Base-by-base conservation (phyloP, 1,284 basidiomycete species). In the Microbotryum lychnidis-dioicae region DNA sequence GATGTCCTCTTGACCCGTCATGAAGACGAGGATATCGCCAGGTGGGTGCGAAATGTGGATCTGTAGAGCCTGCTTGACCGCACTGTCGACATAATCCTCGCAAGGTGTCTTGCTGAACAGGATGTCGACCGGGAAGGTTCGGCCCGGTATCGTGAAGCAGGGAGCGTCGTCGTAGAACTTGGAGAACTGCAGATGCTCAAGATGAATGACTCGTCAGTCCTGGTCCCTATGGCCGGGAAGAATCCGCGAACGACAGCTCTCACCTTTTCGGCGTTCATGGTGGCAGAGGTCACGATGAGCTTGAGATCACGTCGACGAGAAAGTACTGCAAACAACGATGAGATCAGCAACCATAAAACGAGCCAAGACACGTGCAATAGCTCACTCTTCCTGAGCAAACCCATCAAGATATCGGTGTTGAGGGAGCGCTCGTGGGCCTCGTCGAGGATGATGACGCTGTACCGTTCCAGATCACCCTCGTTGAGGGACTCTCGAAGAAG, bases 1-100 rank as follows among this genome's bases (percentile, higher is more conserved):
- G 47, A 99, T 99, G 74, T 99, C 96, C 76, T 99, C 96, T 77
- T 98, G 96, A 59, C 96, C 96, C 6, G 96, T 99, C 94, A 98
- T 98, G 76, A 99, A 99, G 18, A 98, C 91, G 45, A 99, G 80
- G 60, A 98, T 90, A 77, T 98, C 96, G 6, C 96, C 96, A 0
- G 84, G 84, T n/a, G 92, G 91, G 21, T 88, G 82, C 0, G 92
- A 91, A 27, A 98, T 80, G 73, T 98, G 96, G 56, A 99, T 97
- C 72, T 94, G 89, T 9, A 98, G 80, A 8, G 97, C 88, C 77
- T 98, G 93, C 78, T 97, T 98, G 67, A 99, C 93, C 0, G 96
- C 89, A 65, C 88, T 86, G 72, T 98, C 96, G 62, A 99, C 96
- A 72, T 98, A 99, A 73, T 99, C 96, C 73, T 97, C 94, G 73